These are phyloP conservation scores for Digitaria exilis DNA, from an alignment of 202 grass and related monocot genomes.

Conservation along the genomic window DNA sequence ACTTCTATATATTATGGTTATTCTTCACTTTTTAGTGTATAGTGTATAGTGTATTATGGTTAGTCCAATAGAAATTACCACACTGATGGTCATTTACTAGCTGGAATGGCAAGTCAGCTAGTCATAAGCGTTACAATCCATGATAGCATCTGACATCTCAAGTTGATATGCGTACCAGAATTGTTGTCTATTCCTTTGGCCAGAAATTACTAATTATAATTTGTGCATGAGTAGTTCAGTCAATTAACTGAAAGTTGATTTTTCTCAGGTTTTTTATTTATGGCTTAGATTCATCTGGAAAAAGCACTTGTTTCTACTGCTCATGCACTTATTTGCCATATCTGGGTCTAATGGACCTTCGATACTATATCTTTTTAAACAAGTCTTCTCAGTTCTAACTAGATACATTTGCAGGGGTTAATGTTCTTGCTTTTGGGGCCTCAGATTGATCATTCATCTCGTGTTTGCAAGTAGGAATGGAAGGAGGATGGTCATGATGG, in stretches of 20 bases:
- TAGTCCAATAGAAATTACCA: too few species aligned
- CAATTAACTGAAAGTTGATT: neutral
- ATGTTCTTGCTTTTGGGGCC: neutral
- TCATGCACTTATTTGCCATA: too few species aligned
- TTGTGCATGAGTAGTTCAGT: neutral
- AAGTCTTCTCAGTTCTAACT: too few species aligned
- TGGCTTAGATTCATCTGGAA: neutral
- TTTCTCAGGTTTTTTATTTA: neutral
- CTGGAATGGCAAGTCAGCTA: neutral
- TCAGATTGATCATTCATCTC: neutral
- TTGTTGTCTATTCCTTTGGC: neutral
- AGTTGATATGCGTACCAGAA: too few species aligned
- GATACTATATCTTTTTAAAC: too few species aligned
- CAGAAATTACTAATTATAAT: neutral
- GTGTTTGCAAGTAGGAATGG: neutral
- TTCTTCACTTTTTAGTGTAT: neutral
- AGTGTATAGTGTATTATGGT: too few species aligned
- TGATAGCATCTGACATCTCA: neutral
- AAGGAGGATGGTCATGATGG: neutral
- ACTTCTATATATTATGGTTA: neutral
- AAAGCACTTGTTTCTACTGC: too few species aligned
- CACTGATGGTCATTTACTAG: neutral
- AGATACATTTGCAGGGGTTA: slow-evolving; percentile 16
- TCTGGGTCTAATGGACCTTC: too few species aligned
- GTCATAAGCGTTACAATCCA: neutral